Evolutionary conservation across 2,329 filamentous ascomycete species (phyloP), one percentile per base, ranked within the genome.

Genomic region (Talaromyces rugulosus): DNA sequence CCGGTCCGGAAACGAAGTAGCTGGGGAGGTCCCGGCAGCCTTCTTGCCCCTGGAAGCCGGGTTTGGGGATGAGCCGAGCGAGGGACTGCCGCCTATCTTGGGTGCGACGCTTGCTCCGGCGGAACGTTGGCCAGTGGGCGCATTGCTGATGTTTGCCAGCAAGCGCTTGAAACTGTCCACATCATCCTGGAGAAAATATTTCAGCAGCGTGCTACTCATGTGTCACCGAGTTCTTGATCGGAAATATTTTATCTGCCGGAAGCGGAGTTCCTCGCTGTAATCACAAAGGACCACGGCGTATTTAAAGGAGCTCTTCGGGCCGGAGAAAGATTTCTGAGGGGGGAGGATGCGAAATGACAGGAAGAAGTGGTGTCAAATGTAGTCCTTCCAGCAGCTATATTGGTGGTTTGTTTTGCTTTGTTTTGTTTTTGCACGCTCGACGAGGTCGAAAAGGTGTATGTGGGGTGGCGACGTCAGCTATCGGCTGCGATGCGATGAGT

Each of bases 141-240:
- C 80, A 83, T 79, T 83, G 73, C 83, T 82, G 78, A 89, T 83
- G 76, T 86, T 87, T 73, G 88, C 88, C 85, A 99, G 85, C 74
- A 96, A 86, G 82, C 89, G 89, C 81, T 90, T 89, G 85, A 99
- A 98, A 75, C 82, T 87, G 77, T 96, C 93, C 87, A 96, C 90
- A 87, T 99, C 92, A 85, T 97, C 91, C 87, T 97, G 90, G 83
- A 96, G 89, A 77, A 94, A 98, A 77, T 87, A 91, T 85, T 92
- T 93, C 94, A 94, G 97, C 78, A 99, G 87, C 86, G 90, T 86
- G 82, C 92, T 89, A 89, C 91, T 98, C 94, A 98, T 95, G 87
- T 87, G 87, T 80, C 75, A 77, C 69, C 68, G 71, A 63, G 71
- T 69, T 23, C 23, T 23, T 59, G 73, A 59, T 66, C 69, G 68